phyloP scores from a whole-genome alignment of 179 eudicot genomes.

The Carnegiea gigantea region DNA sequence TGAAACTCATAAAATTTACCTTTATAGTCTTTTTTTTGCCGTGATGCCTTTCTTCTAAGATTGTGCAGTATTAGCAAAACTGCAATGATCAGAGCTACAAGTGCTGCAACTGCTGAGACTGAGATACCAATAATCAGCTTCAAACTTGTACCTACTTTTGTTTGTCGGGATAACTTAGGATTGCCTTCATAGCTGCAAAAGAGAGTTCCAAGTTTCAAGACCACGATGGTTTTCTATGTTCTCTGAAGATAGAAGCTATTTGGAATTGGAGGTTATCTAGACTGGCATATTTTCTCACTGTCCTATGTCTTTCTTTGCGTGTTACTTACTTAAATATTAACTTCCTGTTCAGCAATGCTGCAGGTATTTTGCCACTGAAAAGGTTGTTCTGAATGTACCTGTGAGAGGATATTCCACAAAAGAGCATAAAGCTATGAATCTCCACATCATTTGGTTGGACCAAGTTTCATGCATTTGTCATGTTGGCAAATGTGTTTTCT shows the following conservation, averaged over 20 bases:
- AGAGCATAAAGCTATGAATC: not conserved
- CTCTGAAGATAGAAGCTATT: slow-evolving; percentile 1
- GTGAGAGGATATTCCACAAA: slow-evolving; percentile 25
- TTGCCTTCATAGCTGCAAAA: slow-evolving; percentile 71
- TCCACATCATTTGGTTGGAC: slow-evolving; percentile 12
- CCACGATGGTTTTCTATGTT: not conserved
- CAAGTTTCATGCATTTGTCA: not conserved
- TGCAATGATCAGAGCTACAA: slow-evolving; percentile 44
- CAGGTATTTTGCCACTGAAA: slow-evolving; percentile 75
- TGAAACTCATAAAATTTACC: slow-evolving; percentile 34
- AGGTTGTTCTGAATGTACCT: slow-evolving; percentile 91
- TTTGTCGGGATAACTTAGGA: slow-evolving; percentile 52
- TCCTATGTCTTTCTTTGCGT: slow-evolving; percentile 2
- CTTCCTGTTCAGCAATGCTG: slow-evolving; percentile 52
- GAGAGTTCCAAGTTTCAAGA: slow-evolving; percentile 12
- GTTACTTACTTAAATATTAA: slow-evolving; percentile 66
- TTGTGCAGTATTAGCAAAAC: slow-evolving; percentile 47
- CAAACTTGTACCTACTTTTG: slow-evolving; percentile 32
- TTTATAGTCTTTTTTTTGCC: slow-evolving; percentile 41
- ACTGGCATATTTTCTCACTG: slow-evolving; percentile 3
- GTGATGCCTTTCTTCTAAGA: slow-evolving; percentile 35
- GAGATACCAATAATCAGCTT: slow-evolving; percentile 53
- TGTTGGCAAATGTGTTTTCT: not conserved
- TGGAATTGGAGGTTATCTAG: too few relatives aligned
- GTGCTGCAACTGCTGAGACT: slow-evolving; percentile 46